Evolutionary conservation across 257 asterid genomes (phyloP), one percentile per base, ranked within the genome.

Genomic region (Penstemon davidsonii): DNA sequence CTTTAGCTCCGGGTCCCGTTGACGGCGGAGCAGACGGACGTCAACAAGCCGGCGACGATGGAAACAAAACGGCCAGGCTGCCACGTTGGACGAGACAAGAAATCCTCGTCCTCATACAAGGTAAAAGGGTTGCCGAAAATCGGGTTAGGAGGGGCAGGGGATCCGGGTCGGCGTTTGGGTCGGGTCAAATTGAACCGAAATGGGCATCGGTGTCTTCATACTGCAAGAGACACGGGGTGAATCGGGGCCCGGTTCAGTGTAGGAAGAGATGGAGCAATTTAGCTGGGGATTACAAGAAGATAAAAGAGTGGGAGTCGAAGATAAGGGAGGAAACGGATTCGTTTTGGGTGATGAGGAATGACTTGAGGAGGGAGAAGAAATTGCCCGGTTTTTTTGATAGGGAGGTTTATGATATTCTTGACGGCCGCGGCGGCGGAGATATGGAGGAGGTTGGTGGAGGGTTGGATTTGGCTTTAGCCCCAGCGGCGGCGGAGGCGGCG

Each of bases 41-140:
- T 84, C 86, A 81, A 45, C 67, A 65, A 5, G 1, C 80, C 73
- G 66, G 69, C 37, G 89, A 86, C 8, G 95, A 91, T 11, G 81
- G 79, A 3, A 63, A 59, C 66, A 88, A 83, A 49, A 73, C 87
- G 5, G 86, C 88, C 0, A 78, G 97, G 52, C 84, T 93, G 4
- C 98, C 98, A 5, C 93, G 97, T 0, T 93, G 97, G 98, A 93
- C 97, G 0, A 67, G 94, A 61, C 97, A 90, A 19, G 98, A 93
- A 61, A 93, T 93, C 41, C 86, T 92, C 2, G 95, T 88, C 5
- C 94, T 92, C 55, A 85, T 92, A 39, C 95, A 92, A 65, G 97
- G 97, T 3, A 90, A 92, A 60, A 78, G 84, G 70, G 92, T 90
- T 4, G 89, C 95, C 0, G 97, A 93, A 66, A 84, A 63, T 43